phyloP scores from a whole-genome alignment of 768 basidiomycete species.

The Boletus pseudo-olivaceus region DNA sequence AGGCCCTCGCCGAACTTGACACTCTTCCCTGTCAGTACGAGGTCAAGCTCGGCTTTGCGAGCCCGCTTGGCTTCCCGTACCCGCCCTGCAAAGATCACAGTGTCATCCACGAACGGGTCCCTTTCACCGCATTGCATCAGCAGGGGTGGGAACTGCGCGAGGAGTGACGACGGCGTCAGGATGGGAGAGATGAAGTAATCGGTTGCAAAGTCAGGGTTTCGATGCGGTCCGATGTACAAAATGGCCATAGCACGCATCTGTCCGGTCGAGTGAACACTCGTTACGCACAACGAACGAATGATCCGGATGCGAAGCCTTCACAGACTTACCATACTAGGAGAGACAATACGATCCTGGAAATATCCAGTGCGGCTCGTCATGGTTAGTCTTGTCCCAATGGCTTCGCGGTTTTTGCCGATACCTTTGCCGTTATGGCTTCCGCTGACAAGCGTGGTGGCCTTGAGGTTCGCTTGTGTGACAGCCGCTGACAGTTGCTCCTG shows the following conservation, averaged over 20 bases:
- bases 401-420: constrained; percentile 42
- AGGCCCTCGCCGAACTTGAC: constrained; percentile 59
- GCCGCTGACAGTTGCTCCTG: constrained; percentile 50
- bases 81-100: constrained; percentile 92
- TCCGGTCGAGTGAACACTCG: constrained; percentile 9
- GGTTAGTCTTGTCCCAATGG: constrained; percentile 83
- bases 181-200: constrained; percentile 98
- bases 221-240: constrained; percentile 90
- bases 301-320: constrained; percentile 3
- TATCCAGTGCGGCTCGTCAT: constrained; percentile 95
- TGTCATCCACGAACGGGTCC: constrained; percentile 95
- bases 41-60: constrained; percentile 69
- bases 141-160: constrained; percentile 92
- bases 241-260: constrained; percentile 99
- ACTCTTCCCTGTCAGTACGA: constrained; percentile 57
- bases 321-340: constrained; percentile 87
- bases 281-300: background rate
- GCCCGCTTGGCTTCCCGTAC: constrained; percentile 92
- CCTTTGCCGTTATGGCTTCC: constrained; percentile 27
- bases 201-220: constrained; percentile 89
- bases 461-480: constrained; percentile 47
- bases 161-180: constrained; percentile 74
- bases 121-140: constrained; percentile 96
- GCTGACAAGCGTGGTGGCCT: constrained; percentile 38
- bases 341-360: constrained; percentile 90